These are phyloP conservation scores for Lyophyllum atratum DNA, from an alignment of 768 basidiomycete species.

Conservation along the genomic window DNA sequence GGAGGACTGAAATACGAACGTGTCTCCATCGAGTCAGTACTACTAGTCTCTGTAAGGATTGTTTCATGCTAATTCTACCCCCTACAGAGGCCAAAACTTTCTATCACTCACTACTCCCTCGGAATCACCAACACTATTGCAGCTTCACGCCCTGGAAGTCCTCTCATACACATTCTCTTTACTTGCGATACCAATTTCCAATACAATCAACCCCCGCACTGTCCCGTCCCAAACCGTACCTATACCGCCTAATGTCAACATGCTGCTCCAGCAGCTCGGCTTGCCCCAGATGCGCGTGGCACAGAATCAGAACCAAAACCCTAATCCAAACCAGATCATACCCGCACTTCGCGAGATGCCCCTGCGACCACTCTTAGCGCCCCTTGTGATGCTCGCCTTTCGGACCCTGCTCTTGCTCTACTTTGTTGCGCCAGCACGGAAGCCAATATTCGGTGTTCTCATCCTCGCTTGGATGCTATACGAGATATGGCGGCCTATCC, in stretches of 20 bases:
- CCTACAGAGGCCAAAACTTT: constrained; percentile 50
- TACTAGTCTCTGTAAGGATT: not conserved
- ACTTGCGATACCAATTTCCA: constrained; percentile 35
- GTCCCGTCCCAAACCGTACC: constrained; percentile 29
- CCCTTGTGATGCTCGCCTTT: constrained; percentile 65
- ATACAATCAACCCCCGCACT: constrained; percentile 21
- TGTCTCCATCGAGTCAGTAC: constrained; percentile 40
- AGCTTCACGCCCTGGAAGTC: constrained; percentile 65
- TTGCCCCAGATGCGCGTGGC: constrained; percentile 50
- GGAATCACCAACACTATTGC: constrained; percentile 54
- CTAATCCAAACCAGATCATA: constrained; percentile 33
- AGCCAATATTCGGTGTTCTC: constrained; percentile 68
- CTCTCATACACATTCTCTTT: constrained; percentile 60
- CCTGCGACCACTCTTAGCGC: constrained; percentile 66
- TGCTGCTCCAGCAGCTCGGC: constrained; percentile 65
- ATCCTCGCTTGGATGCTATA: constrained; percentile 72
- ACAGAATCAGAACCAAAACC: constrained; percentile 30
- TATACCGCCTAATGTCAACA: constrained; percentile 55
- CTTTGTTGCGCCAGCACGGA: constrained; percentile 75
- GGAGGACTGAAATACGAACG: constrained; percentile 45
- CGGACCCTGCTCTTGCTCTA: constrained; percentile 71
- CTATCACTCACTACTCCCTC: constrained; percentile 49
- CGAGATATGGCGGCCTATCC: constrained; percentile 74
- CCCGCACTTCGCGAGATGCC: constrained; percentile 59
- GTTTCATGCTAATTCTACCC: constrained; percentile 10